Evolutionary conservation across 176 grass and related monocot species (phyloP), one percentile per base, ranked within the genome.

Genomic region (Cymbopogon citratus): DNA sequence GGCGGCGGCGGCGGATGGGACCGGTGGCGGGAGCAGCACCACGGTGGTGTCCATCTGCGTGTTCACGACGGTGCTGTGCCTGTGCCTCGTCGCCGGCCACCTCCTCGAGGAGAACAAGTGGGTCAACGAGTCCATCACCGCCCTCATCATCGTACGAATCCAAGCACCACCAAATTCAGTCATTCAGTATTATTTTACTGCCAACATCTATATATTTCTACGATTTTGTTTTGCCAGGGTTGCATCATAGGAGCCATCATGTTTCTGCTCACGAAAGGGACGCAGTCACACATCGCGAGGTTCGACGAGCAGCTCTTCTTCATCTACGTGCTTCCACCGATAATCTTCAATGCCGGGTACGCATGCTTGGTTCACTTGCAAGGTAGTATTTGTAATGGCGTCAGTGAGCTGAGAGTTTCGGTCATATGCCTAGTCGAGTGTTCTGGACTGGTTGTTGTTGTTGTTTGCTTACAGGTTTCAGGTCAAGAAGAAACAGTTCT

Each of bases 401-500:
- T 75, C 19, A 33, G 11, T 40, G 7, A 10, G 19, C 11, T 40
- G 6, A 33, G 31, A 33, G 31, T 33, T 3, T 15, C 0, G 11
- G 4, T 36, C 13, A 52, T 52, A 6, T 45, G n/a, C 6, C 19
- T 13, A 4, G 12, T 15, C 28, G 16, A 65, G 33, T 36, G 46
- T 70, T 69, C 9, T 23, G 23, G 68, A 48, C 21, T 56, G n/a
- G n/a, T n/a, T n/a, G 3, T 33, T 63, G 46, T 3, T 34, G 5
- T 57, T 49, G 49, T 81, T 52, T 26, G 23, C 78, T 66, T 57
- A 1, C 86, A 94, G 95, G 33, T 94, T 98, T 77, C 88, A 94
- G 80, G 95, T 98, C 23, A 98, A 98, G 90, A 98, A 98, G 64
- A 94, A 98, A 39, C 95, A 93, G 81, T 98, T 98, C 79, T 98